Evolutionary conservation across 2,329 filamentous ascomycete species (phyloP), one percentile per base, ranked within the genome.

Genomic region (Alternaria dauci): DNA sequence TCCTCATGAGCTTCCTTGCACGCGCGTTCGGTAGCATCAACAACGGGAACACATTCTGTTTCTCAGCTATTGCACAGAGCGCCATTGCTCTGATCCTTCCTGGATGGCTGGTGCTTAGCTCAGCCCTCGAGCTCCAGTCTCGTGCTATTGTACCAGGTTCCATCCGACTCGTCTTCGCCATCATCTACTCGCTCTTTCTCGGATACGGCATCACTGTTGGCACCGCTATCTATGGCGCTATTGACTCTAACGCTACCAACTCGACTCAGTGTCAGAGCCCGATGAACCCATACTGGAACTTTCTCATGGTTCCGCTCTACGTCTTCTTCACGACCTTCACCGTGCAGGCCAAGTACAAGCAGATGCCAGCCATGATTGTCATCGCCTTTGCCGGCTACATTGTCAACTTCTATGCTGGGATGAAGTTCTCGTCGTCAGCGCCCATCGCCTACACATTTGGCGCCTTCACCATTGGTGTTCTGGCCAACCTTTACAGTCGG

Each of bases 341-440:
- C 71, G 93, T 94, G 75, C 91, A 94, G 66, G 91, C 90, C 58
- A 92, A 92, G 77, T 92, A 87, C 86, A 89, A 86, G 68, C 91
- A 94, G 75, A 86, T 88, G 36, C 91, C 91, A 0, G 84, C 91
- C 58, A 94, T 94, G 91, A 80, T 92, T 20, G 38, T 86, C 61
- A 93, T 95, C 69, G 88, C 91, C 0, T 80, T 92, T 30, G 85
- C 86, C 0, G 92, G 92, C 8, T 94, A 91, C 71, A 81, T 88
- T 9, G 89, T 92, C 70, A 94, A 91, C 78, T 91, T 87, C 79
- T 94, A 90, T 78, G 87, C 86, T n/a, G 86, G 86, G 52, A 81
- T 84, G 51, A 87, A 85, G 59, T 91, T 94, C 71, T 80, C 84
- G 8, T 86, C 85, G 30, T 92, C 91, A 67, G 86, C 87, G 0